phyloP scores from a whole-genome alignment of 2,329 filamentous ascomycete genomes.

The Trichoderma lentiforme region DNA sequence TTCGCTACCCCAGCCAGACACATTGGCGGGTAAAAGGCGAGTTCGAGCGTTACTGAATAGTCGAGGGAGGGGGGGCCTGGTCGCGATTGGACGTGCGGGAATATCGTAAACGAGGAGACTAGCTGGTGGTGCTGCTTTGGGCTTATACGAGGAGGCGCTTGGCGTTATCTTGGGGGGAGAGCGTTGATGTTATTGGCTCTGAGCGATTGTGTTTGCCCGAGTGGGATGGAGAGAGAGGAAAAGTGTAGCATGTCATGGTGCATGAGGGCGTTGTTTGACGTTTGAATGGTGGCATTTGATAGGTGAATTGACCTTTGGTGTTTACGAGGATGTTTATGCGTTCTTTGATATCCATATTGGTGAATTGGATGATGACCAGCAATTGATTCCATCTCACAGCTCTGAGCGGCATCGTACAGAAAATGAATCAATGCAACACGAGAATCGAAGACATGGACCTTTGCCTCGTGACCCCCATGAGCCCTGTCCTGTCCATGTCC shows the following conservation, averaged over 20 bases:
- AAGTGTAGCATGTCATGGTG: background rate
- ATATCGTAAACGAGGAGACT: background rate
- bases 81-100: background rate
- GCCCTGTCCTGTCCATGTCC: background rate
- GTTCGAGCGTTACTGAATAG: no score
- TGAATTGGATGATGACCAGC: background rate
- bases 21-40: background rate
- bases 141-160: background rate
- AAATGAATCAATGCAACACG: background rate
- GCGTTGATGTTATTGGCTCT: background rate
- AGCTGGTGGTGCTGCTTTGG: background rate
- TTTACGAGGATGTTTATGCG: no score
- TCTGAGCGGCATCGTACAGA: background rate
- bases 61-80: background rate
- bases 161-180: background rate
- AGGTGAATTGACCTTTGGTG: background rate
- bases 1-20: background rate
- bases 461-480: background rate
- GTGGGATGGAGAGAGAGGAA: background rate
- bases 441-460: background rate
- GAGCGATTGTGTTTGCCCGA: background rate
- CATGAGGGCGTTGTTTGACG: background rate
- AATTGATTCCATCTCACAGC: background rate
- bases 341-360: no score
- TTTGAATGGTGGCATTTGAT: background rate